These are phyloP conservation scores for Gracilaria domingensis DNA, from an alignment of 23 red algal species.

Conservation along the genomic window DNA sequence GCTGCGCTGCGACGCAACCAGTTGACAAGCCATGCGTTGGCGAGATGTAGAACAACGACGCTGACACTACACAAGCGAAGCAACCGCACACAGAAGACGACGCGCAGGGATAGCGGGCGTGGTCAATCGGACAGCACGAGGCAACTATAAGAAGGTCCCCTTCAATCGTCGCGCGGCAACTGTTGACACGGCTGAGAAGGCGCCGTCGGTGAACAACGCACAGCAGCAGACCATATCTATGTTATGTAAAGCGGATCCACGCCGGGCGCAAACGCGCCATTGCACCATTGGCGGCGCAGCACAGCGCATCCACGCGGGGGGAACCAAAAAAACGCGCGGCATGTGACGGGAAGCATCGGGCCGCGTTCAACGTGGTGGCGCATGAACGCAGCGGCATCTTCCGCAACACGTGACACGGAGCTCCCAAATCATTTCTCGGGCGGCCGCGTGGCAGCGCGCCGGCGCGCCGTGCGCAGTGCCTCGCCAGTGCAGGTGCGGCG, in stretches of 20 bases:
- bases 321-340: not conserved
- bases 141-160: not conserved
- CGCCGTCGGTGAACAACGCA: not conserved
- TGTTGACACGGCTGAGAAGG: not conserved
- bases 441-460: slow-evolving; percentile 19
- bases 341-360: not conserved
- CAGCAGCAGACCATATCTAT: not conserved
- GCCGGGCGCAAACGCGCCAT: not conserved
- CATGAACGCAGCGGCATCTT: not conserved
- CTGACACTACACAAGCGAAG: not conserved
- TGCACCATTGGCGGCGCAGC: not conserved
- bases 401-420: slow-evolving; percentile 5
- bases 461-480: not conserved
- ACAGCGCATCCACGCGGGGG: no score
- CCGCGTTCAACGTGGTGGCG: slow-evolving; percentile 25
- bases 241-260: not conserved
- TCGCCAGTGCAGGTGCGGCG: not conserved
- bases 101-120: not conserved
- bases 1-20: not conserved
- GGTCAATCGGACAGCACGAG: not conserved
- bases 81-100: not conserved
- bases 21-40: not conserved
- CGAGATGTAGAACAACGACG: not conserved
- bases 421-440: not conserved
- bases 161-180: not conserved